phyloP scores from a whole-genome alignment of 2,329 filamentous ascomycete genomes.

The Colletotrichum sp. region DNA sequence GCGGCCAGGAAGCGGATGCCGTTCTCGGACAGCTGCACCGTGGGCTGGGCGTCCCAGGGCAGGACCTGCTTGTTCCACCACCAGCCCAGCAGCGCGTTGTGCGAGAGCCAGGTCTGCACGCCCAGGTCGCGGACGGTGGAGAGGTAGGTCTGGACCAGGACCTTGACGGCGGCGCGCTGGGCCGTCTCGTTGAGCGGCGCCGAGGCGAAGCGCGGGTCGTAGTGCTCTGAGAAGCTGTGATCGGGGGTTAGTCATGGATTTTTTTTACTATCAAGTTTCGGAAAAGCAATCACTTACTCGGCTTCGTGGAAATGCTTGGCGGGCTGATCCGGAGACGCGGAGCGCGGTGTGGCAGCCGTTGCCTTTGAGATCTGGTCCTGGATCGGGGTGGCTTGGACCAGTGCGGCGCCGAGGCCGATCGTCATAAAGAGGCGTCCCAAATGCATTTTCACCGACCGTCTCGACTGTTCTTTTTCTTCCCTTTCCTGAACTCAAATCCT shows the following conservation, averaged over 20 bases:
- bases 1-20: constrained; percentile 71
- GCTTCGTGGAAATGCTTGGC: constrained; percentile 9
- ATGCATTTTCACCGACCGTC: constrained; percentile 3
- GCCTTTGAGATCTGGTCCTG: background rate
- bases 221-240: constrained; percentile 33
- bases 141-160: constrained; percentile 76
- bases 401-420: background rate
- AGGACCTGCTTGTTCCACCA: constrained; percentile 77
- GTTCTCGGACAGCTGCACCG: constrained; percentile 72
- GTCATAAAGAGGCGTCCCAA: background rate
- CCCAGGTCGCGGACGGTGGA: constrained; percentile 68
- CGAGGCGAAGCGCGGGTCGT: constrained; percentile 43
- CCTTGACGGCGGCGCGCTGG: constrained; percentile 64
- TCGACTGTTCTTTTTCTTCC: background rate
- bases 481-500: background rate
- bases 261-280: too few relatives aligned
- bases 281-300: too few relatives aligned
- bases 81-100: constrained; percentile 85
- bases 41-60: constrained; percentile 80
- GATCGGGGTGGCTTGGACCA: constrained; percentile 6
- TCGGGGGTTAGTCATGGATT: background rate
- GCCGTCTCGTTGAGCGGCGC: constrained; percentile 54
- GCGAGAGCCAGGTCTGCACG: constrained; percentile 82
- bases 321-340: background rate
- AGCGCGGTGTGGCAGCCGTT: background rate